Base-by-base conservation (phyloP, 2,329 filamentous ascomycete species). In the Truncatella angustata region DNA sequence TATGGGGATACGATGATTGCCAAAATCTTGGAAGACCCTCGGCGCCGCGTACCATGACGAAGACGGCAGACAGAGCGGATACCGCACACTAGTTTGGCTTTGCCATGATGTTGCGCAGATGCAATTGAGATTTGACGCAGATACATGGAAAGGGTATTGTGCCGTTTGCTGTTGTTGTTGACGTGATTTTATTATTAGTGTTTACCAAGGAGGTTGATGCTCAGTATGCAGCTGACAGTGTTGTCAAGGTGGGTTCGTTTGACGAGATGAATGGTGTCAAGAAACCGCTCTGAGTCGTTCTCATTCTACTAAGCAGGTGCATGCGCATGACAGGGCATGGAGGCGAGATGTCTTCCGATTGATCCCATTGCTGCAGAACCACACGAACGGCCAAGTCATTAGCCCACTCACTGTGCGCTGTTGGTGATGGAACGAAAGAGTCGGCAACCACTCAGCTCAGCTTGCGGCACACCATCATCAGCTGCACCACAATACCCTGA, bases 51-150 rank as follows among this genome's bases (percentile, higher is more conserved):
- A 24, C 28, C 40, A 44, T 44, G 40, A 44, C 40, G 40, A 44
- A 44, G 20, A 44, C 24, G 40, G 40, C 40, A 23, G n/a, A 23
- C 40, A 44, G 28, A 43, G 40, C 40, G 40, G 40, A n/a, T 43
- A 43, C 24, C 28, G 9, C 23, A 12, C 28, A 32, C 7, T 32
- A 14, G n/a, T n/a, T n/a, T n/a, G n/a, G n/a, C n/a, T n/a, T n/a
- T n/a, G n/a, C n/a, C n/a, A n/a, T n/a, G n/a, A n/a, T n/a, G n/a
- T n/a, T n/a, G n/a, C n/a, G n/a, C n/a, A n/a, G n/a, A n/a, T n/a
- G n/a, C n/a, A n/a, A n/a, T n/a, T n/a, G n/a, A n/a, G n/a, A n/a
- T n/a, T n/a, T n/a, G n/a, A n/a, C n/a, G n/a, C n/a, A n/a, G n/a
- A n/a, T n/a, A n/a, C n/a, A n/a, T n/a, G n/a, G n/a, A n/a, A n/a